Percentiles rank a stretch among this genome's conserved stretches.
phyloP scores from a whole-genome alignment of 208 protist species.

The Herpetomonas muscarum region DNA sequence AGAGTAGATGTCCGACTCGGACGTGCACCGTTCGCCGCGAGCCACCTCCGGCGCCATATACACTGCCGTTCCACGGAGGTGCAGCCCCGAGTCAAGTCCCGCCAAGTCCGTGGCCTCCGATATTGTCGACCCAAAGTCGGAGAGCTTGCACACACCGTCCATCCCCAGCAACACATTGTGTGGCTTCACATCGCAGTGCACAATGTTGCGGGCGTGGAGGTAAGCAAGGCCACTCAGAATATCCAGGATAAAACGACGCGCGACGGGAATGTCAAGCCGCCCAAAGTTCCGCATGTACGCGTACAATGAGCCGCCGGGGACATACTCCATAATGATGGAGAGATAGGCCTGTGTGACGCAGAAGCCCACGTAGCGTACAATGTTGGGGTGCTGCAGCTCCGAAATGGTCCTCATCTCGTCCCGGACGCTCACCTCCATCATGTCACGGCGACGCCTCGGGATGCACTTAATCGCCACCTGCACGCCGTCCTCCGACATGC shows the following conservation, averaged over 20 bases:
- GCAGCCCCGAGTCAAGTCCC: constrained; percentile 12
- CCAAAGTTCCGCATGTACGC: constrained; percentile 42
- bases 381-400: constrained; percentile 37
- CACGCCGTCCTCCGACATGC: constrained; percentile 35
- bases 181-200: constrained; percentile 62
- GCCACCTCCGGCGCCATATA: constrained; percentile 64
- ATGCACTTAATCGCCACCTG: constrained; percentile 53
- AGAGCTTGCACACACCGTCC: constrained; percentile 55
- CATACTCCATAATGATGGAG: constrained; percentile 56
- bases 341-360: constrained; percentile 20
- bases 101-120: constrained; percentile 15
- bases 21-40: constrained; percentile 21
- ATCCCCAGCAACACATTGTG: constrained; percentile 48
- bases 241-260: constrained; percentile 39
- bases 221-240: constrained; percentile 44
- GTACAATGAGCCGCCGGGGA: constrained; percentile 42
- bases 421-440: constrained; percentile 22
- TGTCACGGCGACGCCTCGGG: constrained; percentile 21
- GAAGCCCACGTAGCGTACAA: constrained; percentile 45
- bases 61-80: constrained; percentile 34
- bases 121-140: constrained; percentile 37
- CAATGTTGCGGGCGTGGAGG: constrained; percentile 35
- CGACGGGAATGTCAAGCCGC: constrained; percentile 16
- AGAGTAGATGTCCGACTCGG: constrained; percentile 46
- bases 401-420: constrained; percentile 25